Evolutionary conservation across 164 flowering plant genomes (phyloP).

Genomic region (Magnolia kwangsiensis): DNA sequence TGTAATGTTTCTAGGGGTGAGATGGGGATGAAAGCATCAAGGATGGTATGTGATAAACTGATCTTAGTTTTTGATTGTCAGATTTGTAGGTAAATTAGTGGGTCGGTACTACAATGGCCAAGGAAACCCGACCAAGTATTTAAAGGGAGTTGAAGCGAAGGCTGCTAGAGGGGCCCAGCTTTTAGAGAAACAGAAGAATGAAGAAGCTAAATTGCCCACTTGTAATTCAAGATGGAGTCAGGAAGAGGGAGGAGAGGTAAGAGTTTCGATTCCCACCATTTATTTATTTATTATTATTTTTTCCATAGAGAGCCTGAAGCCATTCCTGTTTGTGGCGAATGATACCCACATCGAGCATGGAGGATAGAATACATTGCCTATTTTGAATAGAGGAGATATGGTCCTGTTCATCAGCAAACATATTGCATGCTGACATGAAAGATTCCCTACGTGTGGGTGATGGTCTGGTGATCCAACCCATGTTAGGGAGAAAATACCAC

Average conservation of each 20-base stretch:
- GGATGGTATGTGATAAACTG: background rate
- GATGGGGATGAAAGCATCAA: background rate
- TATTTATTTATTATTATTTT: background rate
- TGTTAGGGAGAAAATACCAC: background rate
- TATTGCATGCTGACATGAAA: background rate
- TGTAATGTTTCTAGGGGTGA: background rate
- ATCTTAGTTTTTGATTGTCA: slow-evolving; percentile 13
- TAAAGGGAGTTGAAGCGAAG: slow-evolving; percentile 91
- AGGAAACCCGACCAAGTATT: slow-evolving; percentile 73
- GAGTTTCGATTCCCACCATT: slow-evolving; percentile 1
- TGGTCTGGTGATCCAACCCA: no score
- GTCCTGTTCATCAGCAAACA: background rate
- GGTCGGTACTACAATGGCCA: slow-evolving; percentile 80
- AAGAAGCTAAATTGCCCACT: slow-evolving; percentile 69
- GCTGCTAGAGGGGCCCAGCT: slow-evolving; percentile 90
- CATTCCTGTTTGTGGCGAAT: no score
- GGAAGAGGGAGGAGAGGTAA: slow-evolving; percentile 87
- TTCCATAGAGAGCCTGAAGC: background rate
- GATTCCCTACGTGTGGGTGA: background rate
- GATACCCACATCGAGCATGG: background rate
- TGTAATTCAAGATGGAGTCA: slow-evolving; percentile 97
- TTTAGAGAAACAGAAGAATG: slow-evolving; percentile 77
- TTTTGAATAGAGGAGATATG: background rate
- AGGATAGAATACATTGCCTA: background rate
- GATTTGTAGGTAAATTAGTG: slow-evolving; percentile 70